Evolutionary conservation across 2,329 filamentous ascomycete species (phyloP).

Genomic region (Monosporascus sp.): DNA sequence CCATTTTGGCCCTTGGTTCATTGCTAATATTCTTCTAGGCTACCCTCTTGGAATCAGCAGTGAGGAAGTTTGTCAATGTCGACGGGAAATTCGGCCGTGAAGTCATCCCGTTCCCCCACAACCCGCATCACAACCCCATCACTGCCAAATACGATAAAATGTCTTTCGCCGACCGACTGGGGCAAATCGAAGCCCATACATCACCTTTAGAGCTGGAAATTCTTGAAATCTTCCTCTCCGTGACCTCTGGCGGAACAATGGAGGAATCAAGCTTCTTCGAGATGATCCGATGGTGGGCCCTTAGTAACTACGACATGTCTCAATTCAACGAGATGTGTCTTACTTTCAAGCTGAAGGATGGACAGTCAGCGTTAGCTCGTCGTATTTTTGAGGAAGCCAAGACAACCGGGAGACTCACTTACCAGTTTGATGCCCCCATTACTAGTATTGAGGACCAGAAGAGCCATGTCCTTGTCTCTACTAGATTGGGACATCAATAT

Average conservation of each 20-base stretch:
- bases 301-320: slow-evolving; percentile 35
- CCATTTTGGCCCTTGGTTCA: too few relatives aligned
- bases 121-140: slow-evolving; percentile 26
- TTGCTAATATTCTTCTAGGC: too few relatives aligned
- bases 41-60: too few relatives aligned
- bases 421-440: slow-evolving; percentile 36
- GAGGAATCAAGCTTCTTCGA: slow-evolving; percentile 41
- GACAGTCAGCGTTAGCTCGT: slow-evolving; percentile 41
- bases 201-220: slow-evolving; percentile 35
- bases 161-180: slow-evolving; percentile 38
- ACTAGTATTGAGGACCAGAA: slow-evolving; percentile 25
- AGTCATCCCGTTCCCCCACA: slow-evolving; percentile 37
- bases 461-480: too few relatives aligned
- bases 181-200: slow-evolving; percentile 32
- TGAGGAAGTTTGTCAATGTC: slow-evolving; percentile 41
- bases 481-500: too few relatives aligned
- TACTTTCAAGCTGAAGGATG: slow-evolving; percentile 37
- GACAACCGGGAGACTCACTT: slow-evolving; percentile 32
- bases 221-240: slow-evolving; percentile 36
- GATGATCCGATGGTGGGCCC: slow-evolving; percentile 44
- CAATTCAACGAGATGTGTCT: slow-evolving; percentile 35
- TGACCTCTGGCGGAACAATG: slow-evolving; percentile 38
- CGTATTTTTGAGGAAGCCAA: slow-evolving; percentile 40
- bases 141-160: slow-evolving; percentile 33
- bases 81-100: slow-evolving; percentile 35